phyloP scores from a whole-genome alignment of 108 stramenopile species.

The Pelagomonas calceolata region DNA sequence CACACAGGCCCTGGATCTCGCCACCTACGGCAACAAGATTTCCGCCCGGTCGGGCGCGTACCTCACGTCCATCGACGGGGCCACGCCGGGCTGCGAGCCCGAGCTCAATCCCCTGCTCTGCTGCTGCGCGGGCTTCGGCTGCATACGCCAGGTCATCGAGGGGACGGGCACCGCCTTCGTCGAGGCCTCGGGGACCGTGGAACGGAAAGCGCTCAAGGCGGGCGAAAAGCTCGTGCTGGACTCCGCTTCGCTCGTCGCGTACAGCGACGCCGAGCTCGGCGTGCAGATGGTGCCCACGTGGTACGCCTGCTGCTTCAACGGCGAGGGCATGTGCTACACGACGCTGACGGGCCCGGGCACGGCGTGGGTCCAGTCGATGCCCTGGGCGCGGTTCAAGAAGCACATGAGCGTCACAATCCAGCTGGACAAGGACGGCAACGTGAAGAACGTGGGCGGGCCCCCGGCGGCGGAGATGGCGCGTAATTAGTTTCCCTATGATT shows the following conservation, averaged over 20 bases:
- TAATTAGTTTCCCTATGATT: too few relatives aligned
- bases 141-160: background rate
- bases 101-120: background rate
- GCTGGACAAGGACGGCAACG: background rate
- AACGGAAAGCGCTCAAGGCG: background rate
- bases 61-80: background rate
- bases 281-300: background rate
- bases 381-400: background rate
- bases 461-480: background rate
- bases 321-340: background rate
- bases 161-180: background rate
- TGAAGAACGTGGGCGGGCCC: background rate
- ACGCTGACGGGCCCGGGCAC: background rate
- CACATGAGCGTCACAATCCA: background rate
- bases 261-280: background rate
- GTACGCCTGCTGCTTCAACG: background rate
- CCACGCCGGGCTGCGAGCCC: background rate
- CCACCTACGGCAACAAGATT: background rate
- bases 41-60: background rate
- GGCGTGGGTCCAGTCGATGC: background rate
- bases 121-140: background rate
- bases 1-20: too few relatives aligned
- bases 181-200: background rate
- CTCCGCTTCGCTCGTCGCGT: background rate
- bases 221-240: background rate